These are phyloP conservation scores for Lycium ferocissimum DNA, from an alignment of 257 asterid genomes.

Conservation along the genomic window DNA sequence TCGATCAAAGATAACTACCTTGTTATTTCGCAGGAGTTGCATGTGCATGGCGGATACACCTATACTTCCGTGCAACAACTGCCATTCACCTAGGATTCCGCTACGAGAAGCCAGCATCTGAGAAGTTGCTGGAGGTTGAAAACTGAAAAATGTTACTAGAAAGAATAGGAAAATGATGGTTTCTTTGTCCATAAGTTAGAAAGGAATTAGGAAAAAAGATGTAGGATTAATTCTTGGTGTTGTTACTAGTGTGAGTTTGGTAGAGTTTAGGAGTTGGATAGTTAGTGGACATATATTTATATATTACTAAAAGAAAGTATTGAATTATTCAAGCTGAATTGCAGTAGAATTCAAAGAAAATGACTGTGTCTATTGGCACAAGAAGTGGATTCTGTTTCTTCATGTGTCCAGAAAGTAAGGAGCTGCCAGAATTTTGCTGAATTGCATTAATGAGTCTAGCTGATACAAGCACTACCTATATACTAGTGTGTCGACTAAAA, in stretches of 20 bases:
- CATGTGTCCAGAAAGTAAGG: constrained; percentile 23
- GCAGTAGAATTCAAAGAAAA: constrained; percentile 23
- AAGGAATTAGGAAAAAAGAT: background rate
- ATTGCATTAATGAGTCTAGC: background rate
- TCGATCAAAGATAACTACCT: constrained; percentile 51
- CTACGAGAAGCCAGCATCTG: constrained; percentile 26
- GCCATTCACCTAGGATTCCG: constrained; percentile 47
- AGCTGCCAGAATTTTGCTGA: background rate
- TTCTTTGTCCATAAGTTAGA: constrained; percentile 15
- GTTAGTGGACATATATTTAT: background rate
- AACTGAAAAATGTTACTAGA: constrained; percentile 29
- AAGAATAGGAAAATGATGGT: constrained; percentile 25
- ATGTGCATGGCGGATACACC: constrained; percentile 24
- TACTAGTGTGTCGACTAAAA: background rate
- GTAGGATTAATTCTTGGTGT: background rate
- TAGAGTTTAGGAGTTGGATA: background rate
- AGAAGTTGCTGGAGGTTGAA: constrained; percentile 26
- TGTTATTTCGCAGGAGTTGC: constrained; percentile 37
- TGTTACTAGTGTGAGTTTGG: background rate
- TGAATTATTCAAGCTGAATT: constrained; percentile 17
- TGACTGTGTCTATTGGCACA: background rate
- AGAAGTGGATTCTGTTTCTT: background rate
- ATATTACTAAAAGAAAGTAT: background rate
- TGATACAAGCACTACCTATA: background rate
- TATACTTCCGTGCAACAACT: constrained; percentile 38